Conservation (phyloP, 768 basidiomycete genomes). For the Russula dissimulans region DNA sequence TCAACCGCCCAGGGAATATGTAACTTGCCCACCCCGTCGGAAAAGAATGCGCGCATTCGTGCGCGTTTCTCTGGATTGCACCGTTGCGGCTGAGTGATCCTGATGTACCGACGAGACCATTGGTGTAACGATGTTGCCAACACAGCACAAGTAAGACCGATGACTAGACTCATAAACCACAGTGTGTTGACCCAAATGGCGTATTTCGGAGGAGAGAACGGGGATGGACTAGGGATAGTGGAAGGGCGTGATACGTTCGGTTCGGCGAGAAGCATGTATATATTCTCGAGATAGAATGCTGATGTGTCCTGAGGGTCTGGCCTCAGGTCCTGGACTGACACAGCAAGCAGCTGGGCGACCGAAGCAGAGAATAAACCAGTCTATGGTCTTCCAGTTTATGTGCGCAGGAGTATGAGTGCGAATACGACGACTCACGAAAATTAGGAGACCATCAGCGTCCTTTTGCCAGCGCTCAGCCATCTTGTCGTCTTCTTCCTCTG, state of each 20-base stretch:
- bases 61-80: constrained; percentile 1
- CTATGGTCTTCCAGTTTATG: neutral
- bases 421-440: constrained; percentile 7
- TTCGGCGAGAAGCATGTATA: neutral
- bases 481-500: constrained; percentile 3
- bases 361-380: constrained; percentile 17
- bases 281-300: neutral
- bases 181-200: constrained; percentile 5
- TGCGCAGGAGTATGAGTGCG: neutral
- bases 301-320: neutral
- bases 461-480: neutral
- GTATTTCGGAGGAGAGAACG: neutral
- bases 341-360: constrained; percentile 10
- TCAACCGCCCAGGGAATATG: neutral
- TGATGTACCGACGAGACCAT: constrained; percentile 10
- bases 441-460: neutral
- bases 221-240: neutral
- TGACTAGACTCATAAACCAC: constrained; percentile 1
- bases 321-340: constrained; percentile 5
- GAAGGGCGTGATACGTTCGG: neutral
- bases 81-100: neutral
- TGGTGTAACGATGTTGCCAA: constrained; percentile 1
- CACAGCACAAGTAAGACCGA: constrained; percentile 4
- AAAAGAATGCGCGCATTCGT: constrained; percentile 3
- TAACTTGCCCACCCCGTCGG: neutral